Percentiles rank a stretch among this genome's conserved stretches.
Conservation (phyloP, 169 alveolate genomes). For the Plasmodium falciparum region DNA sequence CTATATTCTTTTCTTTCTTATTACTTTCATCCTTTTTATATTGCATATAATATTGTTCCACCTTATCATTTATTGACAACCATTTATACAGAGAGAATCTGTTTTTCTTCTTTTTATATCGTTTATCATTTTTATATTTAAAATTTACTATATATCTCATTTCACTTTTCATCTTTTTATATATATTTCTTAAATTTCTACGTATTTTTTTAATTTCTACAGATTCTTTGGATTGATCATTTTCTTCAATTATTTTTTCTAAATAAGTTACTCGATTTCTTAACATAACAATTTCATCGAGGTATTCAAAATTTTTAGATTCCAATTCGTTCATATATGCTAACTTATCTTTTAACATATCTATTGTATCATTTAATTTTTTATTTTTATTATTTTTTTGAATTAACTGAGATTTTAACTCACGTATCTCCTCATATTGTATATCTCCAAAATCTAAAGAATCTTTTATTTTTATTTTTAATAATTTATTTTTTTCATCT, state of each 20-base stretch:
- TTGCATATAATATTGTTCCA: neutral
- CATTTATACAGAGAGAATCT: slow-evolving; percentile 28
- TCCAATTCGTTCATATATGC: slow-evolving; percentile 49
- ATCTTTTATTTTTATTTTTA: slow-evolving; percentile 55
- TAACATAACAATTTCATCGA: slow-evolving; percentile 66
- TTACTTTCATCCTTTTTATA: neutral
- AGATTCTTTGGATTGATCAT: slow-evolving; percentile 71
- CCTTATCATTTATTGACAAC: slow-evolving; percentile 5
- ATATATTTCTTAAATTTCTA: slow-evolving; percentile 28
- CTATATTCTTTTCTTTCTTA: neutral
- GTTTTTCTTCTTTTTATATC: slow-evolving; percentile 30
- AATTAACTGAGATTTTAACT: slow-evolving; percentile 41
- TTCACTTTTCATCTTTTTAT: slow-evolving; percentile 59
- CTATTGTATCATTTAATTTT: slow-evolving; percentile 64
- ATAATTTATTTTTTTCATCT: slow-evolving; percentile 59
- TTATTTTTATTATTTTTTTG: slow-evolving; percentile 63
- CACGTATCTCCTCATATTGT: slow-evolving; percentile 70
- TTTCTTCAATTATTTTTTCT: slow-evolving; percentile 68
- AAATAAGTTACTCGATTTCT: slow-evolving; percentile 60
- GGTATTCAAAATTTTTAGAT: slow-evolving; percentile 56
- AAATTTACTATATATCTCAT: slow-evolving; percentile 28
- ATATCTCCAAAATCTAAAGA: slow-evolving; percentile 63
- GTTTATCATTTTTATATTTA: slow-evolving; percentile 30
- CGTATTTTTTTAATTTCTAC: slow-evolving; percentile 53
- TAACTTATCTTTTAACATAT: slow-evolving; percentile 40